Base-by-base conservation (phyloP, 2,329 filamentous ascomycete species). In the Trichoderma semiorbis region DNA sequence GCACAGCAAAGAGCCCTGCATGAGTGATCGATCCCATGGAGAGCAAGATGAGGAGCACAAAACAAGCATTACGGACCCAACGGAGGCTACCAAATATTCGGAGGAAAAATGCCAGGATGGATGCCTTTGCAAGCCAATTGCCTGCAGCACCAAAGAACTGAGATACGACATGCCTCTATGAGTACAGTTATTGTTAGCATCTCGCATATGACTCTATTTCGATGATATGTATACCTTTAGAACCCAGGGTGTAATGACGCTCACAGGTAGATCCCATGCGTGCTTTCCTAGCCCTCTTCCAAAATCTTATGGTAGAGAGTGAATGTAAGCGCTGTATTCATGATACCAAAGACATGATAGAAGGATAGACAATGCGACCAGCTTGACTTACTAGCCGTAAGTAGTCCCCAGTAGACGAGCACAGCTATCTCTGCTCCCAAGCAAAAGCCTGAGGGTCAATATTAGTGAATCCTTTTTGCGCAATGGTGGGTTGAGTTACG, bases 121-220 rank as follows among this genome's bases (percentile, higher is more conserved):
- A 58, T 32, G 50, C 65, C 26, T 68, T 68, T 18, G 65, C 53
- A 21, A 68, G 26, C 65, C 65, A 68, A 12, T 68, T 68, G 26
- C 65, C 21, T 3, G 18, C n/a, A 10, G 65, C 32, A 1, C 50
- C 50, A 24, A 68, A 68, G n/a, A 68, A 68, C 16, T 57, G 53
- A 58, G 65, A 57, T 58, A 47, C 65, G 5, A 58, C 32, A 68
- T 68, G 50, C 28, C 65, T 58, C 65, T 68, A 21, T 7, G 6
- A 7, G 10, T 0, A 10, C 3, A 24, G 2, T 57, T 18, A 58
- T n/a, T 12, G n/a, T 12, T 5, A 30, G 57, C n/a, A 58, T 18
- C 1, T 3, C 39, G 3, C 28, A 4, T 43, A 21, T 12, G 24
- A 14, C 11, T 6, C 24, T 47, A 7, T 8, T 11, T 58, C 11